These are phyloP conservation scores for Bruguiera parviflora DNA, from an alignment of 345 rosid species.

Conservation along the genomic window DNA sequence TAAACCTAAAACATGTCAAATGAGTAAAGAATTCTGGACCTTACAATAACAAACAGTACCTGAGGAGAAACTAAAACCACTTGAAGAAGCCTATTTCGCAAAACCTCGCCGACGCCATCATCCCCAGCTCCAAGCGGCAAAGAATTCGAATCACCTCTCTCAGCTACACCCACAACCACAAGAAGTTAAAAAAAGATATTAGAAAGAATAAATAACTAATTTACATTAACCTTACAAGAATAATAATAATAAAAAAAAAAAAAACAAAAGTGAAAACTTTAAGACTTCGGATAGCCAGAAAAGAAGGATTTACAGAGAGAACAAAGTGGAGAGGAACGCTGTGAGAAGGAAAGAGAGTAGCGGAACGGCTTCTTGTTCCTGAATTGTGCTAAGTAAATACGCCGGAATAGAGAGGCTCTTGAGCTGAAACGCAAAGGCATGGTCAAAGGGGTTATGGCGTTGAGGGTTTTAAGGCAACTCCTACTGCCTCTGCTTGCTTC, in stretches of 20 bases:
- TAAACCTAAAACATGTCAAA: neutral
- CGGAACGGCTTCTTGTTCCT: constrained; percentile 23
- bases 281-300: neutral
- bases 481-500: constrained; percentile 21
- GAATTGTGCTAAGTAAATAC: constrained; percentile 28
- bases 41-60: constrained; percentile 31
- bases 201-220: neutral
- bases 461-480: constrained; percentile 26
- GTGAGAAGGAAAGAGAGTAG: constrained; percentile 19
- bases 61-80: constrained; percentile 94
- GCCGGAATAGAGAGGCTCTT: constrained; percentile 28
- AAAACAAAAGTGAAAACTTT: neutral
- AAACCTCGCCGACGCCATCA: constrained; percentile 29
- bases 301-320: constrained; percentile 31
- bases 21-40: neutral
- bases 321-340: constrained; percentile 32
- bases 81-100: constrained; percentile 61
- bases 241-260: neutral
- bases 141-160: constrained; percentile 36
- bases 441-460: constrained; percentile 32
- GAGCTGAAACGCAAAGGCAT: constrained; percentile 27
- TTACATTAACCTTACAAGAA: neutral
- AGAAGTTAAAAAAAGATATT: neutral
- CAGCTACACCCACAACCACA: constrained; percentile 33
- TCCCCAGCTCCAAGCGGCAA: constrained; percentile 47